Conservation (phyloP, 148 eudicot species). For the Spergularia bocconei region DNA sequence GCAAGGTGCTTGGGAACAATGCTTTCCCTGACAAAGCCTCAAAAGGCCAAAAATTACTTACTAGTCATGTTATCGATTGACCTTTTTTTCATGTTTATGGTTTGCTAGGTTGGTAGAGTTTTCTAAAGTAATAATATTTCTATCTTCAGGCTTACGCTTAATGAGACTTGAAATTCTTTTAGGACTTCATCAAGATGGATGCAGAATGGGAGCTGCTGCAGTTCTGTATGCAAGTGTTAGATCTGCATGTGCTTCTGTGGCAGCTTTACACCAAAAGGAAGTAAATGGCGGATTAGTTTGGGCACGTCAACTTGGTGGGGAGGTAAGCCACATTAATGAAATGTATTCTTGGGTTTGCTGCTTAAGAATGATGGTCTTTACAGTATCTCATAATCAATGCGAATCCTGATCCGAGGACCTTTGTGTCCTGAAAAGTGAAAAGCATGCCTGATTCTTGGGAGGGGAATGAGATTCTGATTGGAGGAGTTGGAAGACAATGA, state of each 20-base stretch:
- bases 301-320: conserved; percentile 99
- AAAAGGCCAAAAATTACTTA: not conserved
- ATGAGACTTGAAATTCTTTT: conserved; percentile 24
- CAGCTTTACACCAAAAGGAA: conserved; percentile 74
- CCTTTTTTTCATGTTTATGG: not conserved
- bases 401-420: not conserved
- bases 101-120: not conserved
- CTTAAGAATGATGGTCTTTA: not conserved
- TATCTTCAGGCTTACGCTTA: not conserved
- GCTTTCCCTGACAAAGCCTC: not conserved
- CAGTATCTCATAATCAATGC: not conserved
- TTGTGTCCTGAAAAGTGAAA: not conserved
- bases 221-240: conserved; percentile 74
- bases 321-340: conserved; percentile 46
- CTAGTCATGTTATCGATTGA: not conserved
- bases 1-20: not conserved
- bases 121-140: not conserved
- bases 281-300: conserved; percentile 63
- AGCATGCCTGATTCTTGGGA: not conserved
- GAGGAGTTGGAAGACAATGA: not conserved
- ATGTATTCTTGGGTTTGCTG: not conserved
- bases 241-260: conserved; percentile 85
- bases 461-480: not conserved
- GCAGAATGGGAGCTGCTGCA: conserved; percentile 72
- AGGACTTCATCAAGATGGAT: conserved; percentile 94